A percentile compares a stretch with the other conserved stretches of the same genome.
Evolutionary conservation across 129 eudicot species (phyloP).

Genomic region (Oenanthe sinensis): DNA sequence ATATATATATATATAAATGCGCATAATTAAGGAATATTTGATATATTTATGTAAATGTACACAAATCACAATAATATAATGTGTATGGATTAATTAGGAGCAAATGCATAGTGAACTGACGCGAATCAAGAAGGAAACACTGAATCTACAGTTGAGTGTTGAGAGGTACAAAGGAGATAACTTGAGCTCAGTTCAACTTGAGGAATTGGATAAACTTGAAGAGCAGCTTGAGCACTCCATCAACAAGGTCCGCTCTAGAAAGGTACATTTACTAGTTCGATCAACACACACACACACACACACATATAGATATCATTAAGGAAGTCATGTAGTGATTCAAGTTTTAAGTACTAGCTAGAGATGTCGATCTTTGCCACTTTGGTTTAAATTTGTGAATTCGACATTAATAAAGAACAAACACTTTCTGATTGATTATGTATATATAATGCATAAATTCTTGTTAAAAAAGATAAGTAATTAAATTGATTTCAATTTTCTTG

Average conservation of each 20-base stretch:
- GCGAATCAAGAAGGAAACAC: constrained; percentile 56
- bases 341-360: too few species aligned
- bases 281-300: background rate
- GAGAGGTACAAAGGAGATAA: constrained; percentile 70
- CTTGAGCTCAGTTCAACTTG: constrained; percentile 45
- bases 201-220: constrained; percentile 65
- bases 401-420: too few species aligned
- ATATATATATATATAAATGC: too few species aligned
- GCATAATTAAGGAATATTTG: too few species aligned
- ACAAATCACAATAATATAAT: background rate
- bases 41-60: too few species aligned
- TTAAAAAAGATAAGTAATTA: background rate
- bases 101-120: constrained; percentile 42
- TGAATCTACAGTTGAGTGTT: constrained; percentile 55
- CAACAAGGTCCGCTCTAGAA: constrained; percentile 66
- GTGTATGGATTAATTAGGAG: constrained; percentile 26
- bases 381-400: too few species aligned
- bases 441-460: too few species aligned
- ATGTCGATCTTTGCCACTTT: too few species aligned
- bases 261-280: constrained; percentile 30
- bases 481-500: background rate
- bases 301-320: too few species aligned
- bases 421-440: too few species aligned
- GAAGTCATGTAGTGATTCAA: too few species aligned
- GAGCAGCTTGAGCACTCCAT: constrained; percentile 64